These are phyloP conservation scores for Ustilago xerochloae DNA, from an alignment of 1,284 basidiomycete genomes.

Conservation along the genomic window DNA sequence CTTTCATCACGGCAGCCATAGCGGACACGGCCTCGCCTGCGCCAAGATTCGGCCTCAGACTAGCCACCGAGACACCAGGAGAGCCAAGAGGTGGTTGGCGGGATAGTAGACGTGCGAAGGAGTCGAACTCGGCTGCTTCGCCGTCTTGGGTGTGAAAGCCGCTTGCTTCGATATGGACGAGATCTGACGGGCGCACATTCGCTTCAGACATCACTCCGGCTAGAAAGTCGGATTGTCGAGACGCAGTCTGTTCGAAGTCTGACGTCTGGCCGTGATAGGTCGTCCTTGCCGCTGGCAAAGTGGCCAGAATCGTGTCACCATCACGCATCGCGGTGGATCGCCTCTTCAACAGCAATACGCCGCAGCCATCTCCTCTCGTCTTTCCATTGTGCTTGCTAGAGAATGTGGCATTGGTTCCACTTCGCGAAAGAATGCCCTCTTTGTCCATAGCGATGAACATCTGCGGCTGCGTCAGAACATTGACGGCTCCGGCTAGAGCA, in stretches of 20 bases:
- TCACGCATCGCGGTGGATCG: constrained; percentile 47
- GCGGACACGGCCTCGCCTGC: constrained; percentile 47
- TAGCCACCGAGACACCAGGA: constrained; percentile 25
- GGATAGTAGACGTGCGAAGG: constrained; percentile 11
- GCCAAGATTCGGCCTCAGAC: constrained; percentile 40
- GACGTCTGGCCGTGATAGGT: constrained; percentile 10
- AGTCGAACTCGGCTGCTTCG: constrained; percentile 44
- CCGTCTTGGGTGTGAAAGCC: constrained; percentile 28
- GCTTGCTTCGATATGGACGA: constrained; percentile 48
- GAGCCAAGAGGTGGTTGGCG: not conserved
- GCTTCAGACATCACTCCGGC: constrained; percentile 21
- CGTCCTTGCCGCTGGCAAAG: constrained; percentile 26
- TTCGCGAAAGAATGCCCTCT: constrained; percentile 35
- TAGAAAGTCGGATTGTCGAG: constrained; percentile 18
- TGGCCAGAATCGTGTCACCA: constrained; percentile 46
- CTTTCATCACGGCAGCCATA: constrained; percentile 49
- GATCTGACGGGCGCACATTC: not conserved
- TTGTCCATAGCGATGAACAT: constrained; percentile 57
- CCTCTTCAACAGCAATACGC: constrained; percentile 48
- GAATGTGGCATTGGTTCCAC: constrained; percentile 39
- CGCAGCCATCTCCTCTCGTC: constrained; percentile 52
- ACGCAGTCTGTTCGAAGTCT: not conserved
- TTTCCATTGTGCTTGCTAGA: constrained; percentile 34
- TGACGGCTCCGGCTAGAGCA: constrained; percentile 46
- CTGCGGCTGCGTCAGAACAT: constrained; percentile 42